Conservation (phyloP, 495 filamentous ascomycete species). For the Penicillium bialowiezense region DNA sequence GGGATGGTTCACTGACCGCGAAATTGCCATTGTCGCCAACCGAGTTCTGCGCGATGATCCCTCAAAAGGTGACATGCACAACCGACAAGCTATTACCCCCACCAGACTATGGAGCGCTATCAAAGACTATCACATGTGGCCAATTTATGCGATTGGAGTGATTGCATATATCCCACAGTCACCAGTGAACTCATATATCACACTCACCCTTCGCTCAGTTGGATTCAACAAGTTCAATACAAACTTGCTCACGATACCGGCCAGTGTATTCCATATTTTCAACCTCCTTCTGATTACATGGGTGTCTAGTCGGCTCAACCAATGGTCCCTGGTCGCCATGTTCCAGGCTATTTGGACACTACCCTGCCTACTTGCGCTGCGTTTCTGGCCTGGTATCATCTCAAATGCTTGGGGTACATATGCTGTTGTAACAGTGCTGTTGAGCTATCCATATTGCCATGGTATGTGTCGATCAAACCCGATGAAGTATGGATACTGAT, state of each 20-base stretch:
- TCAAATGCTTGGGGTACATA: conserved; percentile 49
- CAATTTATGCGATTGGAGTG: background rate
- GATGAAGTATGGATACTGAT: too few species aligned
- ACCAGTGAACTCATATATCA: background rate
- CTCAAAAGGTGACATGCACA: conserved; percentile 45
- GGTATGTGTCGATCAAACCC: too few species aligned
- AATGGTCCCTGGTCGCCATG: conserved; percentile 39
- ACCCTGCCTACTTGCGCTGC: conserved; percentile 49
- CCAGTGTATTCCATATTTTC: background rate
- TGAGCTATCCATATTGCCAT: conserved; percentile 56
- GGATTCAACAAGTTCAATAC: background rate
- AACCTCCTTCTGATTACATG: background rate
- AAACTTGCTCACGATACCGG: background rate
- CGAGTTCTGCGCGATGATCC: conserved; percentile 64
- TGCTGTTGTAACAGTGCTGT: conserved; percentile 44
- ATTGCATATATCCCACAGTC: background rate
- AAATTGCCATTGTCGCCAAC: conserved; percentile 58
- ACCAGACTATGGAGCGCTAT: background rate
- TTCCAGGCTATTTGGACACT: conserved; percentile 52
- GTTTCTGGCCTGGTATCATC: conserved; percentile 37
- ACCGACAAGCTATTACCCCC: background rate
- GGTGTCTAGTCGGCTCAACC: background rate
- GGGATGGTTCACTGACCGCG: conserved; percentile 59
- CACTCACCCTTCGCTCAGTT: background rate
- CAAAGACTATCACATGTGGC: background rate